These are phyloP conservation scores for Tagetes patula DNA, from an alignment of 129 eudicot species.

Conservation along the genomic window DNA sequence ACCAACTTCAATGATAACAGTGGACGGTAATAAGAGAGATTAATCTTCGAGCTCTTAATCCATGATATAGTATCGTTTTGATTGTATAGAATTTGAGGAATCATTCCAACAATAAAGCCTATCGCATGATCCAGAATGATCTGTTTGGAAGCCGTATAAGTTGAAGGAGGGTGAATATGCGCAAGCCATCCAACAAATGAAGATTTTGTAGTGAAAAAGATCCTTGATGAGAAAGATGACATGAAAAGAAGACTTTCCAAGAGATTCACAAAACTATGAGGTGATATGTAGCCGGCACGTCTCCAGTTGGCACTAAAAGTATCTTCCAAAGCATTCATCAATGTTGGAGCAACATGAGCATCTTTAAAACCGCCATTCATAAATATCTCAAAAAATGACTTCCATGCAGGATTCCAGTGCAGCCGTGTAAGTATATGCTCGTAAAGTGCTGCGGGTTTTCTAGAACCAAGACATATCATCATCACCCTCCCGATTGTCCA, in stretches of 20 bases:
- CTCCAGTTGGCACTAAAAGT: slow-evolving; percentile 45
- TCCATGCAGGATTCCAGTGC: slow-evolving; percentile 33
- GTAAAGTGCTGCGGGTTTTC: slow-evolving; percentile 22
- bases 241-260: slow-evolving; percentile 53
- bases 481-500: slow-evolving; percentile 54
- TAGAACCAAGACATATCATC: slow-evolving; percentile 50
- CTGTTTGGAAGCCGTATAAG: background rate
- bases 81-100: slow-evolving; percentile 29
- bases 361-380: background rate
- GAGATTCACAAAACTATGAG: slow-evolving; percentile 53
- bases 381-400: slow-evolving; percentile 31
- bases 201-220: slow-evolving; percentile 48
- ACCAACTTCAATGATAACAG: slow-evolving; percentile 55
- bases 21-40: slow-evolving; percentile 29
- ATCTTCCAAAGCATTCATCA: slow-evolving; percentile 41
- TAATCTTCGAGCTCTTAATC: slow-evolving; percentile 30
- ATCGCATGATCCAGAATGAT: background rate
- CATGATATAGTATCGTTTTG: slow-evolving; percentile 35
- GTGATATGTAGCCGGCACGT: slow-evolving; percentile 44
- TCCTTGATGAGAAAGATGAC: slow-evolving; percentile 27
- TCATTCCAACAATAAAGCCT: slow-evolving; percentile 18
- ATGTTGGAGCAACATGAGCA: slow-evolving; percentile 2
- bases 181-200: slow-evolving; percentile 56
- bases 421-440: slow-evolving; percentile 21
- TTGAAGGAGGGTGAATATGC: slow-evolving; percentile 7